These are phyloP conservation scores for Discostella stelligeroides DNA, from an alignment of 108 stramenopile genomes.

Conservation along the genomic window DNA sequence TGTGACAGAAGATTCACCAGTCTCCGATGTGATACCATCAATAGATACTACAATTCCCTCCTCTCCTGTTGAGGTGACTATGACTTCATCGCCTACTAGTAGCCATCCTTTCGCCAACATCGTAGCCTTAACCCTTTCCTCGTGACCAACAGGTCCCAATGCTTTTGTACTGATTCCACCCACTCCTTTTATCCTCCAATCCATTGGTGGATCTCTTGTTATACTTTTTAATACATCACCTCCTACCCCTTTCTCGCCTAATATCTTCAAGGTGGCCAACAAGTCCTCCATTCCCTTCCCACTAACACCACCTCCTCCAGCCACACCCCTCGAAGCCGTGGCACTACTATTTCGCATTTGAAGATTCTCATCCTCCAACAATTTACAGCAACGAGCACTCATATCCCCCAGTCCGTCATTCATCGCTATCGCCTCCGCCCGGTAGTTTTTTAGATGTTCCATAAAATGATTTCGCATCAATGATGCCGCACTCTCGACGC, in stretches of 20 bases:
- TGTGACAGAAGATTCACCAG: neutral
- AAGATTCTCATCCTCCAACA: conserved; percentile 53
- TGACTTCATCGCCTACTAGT: conserved; percentile 74
- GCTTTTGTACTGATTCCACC: conserved; percentile 56
- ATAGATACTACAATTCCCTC: conserved; percentile 58
- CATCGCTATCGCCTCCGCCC: conserved; percentile 58
- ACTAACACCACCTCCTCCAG: conserved; percentile 11
- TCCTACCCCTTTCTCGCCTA: conserved; percentile 37
- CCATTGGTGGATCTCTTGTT: conserved; percentile 9
- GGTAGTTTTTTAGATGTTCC: conserved; percentile 55
- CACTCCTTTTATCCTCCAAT: conserved; percentile 54
- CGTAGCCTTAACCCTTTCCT: conserved; percentile 13
- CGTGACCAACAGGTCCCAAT: neutral
- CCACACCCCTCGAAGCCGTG: conserved; percentile 13
- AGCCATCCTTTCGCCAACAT: conserved; percentile 69
- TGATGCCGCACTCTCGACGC: conserved; percentile 62
- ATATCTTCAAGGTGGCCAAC: conserved; percentile 53
- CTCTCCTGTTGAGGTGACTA: conserved; percentile 67
- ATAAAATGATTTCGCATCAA: conserved; percentile 69
- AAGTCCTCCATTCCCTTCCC: conserved; percentile 69
- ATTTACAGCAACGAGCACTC: conserved; percentile 62
- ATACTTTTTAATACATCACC: conserved; percentile 9
- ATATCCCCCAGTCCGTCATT: conserved; percentile 53
- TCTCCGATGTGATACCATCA: conserved; percentile 21
- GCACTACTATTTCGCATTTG: conserved; percentile 50